A percentile compares a stretch with the other conserved stretches of the same genome.
phyloP scores from a whole-genome alignment of 257 asterid genomes.

The Ilex aquifolium region DNA sequence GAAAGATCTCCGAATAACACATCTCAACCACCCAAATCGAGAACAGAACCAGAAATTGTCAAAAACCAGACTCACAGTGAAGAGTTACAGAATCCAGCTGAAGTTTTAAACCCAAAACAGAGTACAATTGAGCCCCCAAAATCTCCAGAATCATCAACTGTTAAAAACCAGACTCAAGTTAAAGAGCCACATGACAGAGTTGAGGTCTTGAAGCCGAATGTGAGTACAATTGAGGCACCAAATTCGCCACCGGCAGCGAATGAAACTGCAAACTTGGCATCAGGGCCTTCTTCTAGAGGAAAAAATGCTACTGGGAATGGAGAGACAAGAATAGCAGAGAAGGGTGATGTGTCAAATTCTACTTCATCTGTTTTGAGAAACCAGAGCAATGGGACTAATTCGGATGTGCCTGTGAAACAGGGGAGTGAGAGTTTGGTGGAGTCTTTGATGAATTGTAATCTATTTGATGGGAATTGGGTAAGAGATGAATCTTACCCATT shows the following conservation, averaged over 20 bases:
- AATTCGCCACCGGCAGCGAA: slow-evolving; percentile 6
- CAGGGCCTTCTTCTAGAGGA: slow-evolving; percentile 11
- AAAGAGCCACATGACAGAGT: slow-evolving; percentile 11
- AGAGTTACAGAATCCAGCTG: slow-evolving; percentile 27
- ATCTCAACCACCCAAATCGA: slow-evolving; percentile 8
- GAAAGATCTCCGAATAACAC: slow-evolving; percentile 1
- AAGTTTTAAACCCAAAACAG: slow-evolving; percentile 31
- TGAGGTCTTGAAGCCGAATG: slow-evolving; percentile 28
- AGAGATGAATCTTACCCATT: slow-evolving; percentile 73
- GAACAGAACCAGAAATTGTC: slow-evolving; percentile 11
- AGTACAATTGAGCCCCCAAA: slow-evolving; percentile 17
- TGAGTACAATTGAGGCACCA: slow-evolving; percentile 3
- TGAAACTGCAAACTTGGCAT: slow-evolving; percentile 16
- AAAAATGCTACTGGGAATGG: slow-evolving; percentile 23
- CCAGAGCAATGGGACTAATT: slow-evolving; percentile 21
- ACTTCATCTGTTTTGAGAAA: slow-evolving; percentile 43
- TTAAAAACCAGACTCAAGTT: slow-evolving; percentile 8
- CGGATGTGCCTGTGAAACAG: slow-evolving; percentile 14
- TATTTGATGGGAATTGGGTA: slow-evolving; percentile 92
- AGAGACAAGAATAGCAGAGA: slow-evolving; percentile 29
- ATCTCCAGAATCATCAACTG: slow-evolving; percentile 18
- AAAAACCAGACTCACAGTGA: slow-evolving; percentile 30
- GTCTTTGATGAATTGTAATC: slow-evolving; percentile 52
- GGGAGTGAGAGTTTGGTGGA: slow-evolving; percentile 43
- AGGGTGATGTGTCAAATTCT: slow-evolving; percentile 30